Evolutionary conservation across 495 filamentous ascomycete genomes (phyloP).

Genomic region (Aspergillus asperescens): DNA sequence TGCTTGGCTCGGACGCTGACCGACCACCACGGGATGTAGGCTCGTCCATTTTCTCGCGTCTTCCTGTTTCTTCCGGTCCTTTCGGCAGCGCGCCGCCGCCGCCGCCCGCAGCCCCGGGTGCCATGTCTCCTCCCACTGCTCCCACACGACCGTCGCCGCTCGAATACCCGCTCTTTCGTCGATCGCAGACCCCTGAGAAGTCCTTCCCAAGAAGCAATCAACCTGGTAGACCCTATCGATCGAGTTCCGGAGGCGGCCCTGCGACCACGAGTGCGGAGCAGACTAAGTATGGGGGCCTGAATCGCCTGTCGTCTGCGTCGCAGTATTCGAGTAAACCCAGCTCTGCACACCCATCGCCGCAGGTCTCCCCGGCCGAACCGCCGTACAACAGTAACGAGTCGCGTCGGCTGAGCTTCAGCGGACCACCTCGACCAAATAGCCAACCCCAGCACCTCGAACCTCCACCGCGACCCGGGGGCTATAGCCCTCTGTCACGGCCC

Average conservation of each 20-base stretch:
- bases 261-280: slow-evolving; percentile 28
- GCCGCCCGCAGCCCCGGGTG: slow-evolving; percentile 30
- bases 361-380: slow-evolving; percentile 33
- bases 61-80: slow-evolving; percentile 44
- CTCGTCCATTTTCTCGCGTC: slow-evolving; percentile 50
- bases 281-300: slow-evolving; percentile 32
- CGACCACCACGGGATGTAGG: slow-evolving; percentile 56
- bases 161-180: slow-evolving; percentile 58
- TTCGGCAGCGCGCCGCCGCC: slow-evolving; percentile 26
- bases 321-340: slow-evolving; percentile 39
- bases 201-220: slow-evolving; percentile 31
- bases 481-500: slow-evolving; percentile 37
- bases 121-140: slow-evolving; percentile 44
- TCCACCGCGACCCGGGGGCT: slow-evolving; percentile 28
- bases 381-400: slow-evolving; percentile 26
- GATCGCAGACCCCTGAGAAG: slow-evolving; percentile 72
- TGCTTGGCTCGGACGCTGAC: slow-evolving; percentile 63
- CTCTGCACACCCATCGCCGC: slow-evolving; percentile 40
- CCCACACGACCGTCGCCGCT: slow-evolving; percentile 41
- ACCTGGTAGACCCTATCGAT: slow-evolving; percentile 36
- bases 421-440: slow-evolving; percentile 38
- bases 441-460: slow-evolving; percentile 41
- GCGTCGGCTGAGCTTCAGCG: slow-evolving; percentile 39
- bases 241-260: slow-evolving; percentile 40
- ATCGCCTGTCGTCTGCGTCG: slow-evolving; percentile 26